Evolutionary conservation across 2,329 filamentous ascomycete genomes (phyloP).

Genomic region (Myriosclerotinia duriaeana): DNA sequence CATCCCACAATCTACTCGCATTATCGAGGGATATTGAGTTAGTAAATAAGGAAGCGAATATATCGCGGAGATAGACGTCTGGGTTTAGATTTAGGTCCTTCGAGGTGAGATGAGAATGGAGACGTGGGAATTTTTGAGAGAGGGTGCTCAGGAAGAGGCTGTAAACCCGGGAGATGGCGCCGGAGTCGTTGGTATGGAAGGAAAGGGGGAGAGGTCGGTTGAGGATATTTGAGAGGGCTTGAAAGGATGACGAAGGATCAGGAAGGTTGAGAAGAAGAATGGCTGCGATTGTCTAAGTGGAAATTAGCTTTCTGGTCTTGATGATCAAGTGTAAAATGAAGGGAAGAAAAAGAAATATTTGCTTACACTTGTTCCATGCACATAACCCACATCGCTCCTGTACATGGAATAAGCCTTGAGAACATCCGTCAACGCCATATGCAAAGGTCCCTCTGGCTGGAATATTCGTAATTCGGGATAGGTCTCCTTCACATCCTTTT

Average conservation of each 20-base stretch:
- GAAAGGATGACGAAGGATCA: slow-evolving; percentile 62
- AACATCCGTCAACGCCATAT: slow-evolving; percentile 68
- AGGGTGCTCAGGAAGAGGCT: slow-evolving; percentile 68
- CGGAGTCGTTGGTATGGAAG: slow-evolving; percentile 69
- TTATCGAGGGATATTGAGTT: slow-evolving; percentile 64
- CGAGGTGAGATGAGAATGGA: slow-evolving; percentile 63
- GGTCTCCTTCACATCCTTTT: slow-evolving; percentile 62
- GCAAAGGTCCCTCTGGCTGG: slow-evolving; percentile 52
- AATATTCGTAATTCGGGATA: slow-evolving; percentile 75
- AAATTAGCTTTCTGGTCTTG: slow-evolving; percentile 15
- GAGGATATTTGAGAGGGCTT: slow-evolving; percentile 71
- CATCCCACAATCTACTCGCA: slow-evolving; percentile 73
- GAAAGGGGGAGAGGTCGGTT: slow-evolving; percentile 73
- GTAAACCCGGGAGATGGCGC: slow-evolving; percentile 68
- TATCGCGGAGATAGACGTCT: slow-evolving; percentile 55
- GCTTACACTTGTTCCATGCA: slow-evolving; percentile 71
- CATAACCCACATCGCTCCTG: slow-evolving; percentile 76
- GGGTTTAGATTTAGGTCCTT: slow-evolving; percentile 48
- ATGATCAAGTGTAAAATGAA: neutral
- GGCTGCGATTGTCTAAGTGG: slow-evolving; percentile 65
- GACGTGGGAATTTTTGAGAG: slow-evolving; percentile 59
- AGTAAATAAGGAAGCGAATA: slow-evolving; percentile 67
- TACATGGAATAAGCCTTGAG: slow-evolving; percentile 80
- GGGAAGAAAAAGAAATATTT: slow-evolving; percentile 4
- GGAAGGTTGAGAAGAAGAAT: slow-evolving; percentile 71